Evolutionary conservation across 345 rosid genomes (phyloP).

Genomic region (Gossypioides kirkii): DNA sequence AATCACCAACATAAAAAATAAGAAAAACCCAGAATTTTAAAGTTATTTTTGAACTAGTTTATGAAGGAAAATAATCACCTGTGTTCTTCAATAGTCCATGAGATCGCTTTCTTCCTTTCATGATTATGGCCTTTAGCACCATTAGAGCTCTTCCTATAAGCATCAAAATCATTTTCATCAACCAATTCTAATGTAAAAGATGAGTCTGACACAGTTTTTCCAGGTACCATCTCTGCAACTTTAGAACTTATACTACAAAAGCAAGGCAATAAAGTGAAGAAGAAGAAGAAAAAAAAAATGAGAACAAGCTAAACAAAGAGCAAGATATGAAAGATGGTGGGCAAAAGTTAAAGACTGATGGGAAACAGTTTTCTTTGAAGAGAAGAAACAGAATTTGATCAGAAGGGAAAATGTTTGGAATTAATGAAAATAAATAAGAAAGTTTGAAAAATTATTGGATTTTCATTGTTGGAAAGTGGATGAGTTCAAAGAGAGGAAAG

Average conservation of each 20-base stretch:
- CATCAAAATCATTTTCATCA: constrained; percentile 30
- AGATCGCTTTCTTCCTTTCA: constrained; percentile 87
- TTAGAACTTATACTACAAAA: too few relatives aligned
- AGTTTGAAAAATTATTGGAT: neutral
- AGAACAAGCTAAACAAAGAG: neutral
- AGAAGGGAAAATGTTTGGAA: neutral
- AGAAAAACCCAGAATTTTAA: neutral
- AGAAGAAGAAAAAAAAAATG: too few relatives aligned
- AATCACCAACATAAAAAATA: too few relatives aligned
- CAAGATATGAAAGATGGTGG: constrained; percentile 3
- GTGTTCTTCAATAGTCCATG: constrained; percentile 98
- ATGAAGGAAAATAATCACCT: constrained; percentile 37
- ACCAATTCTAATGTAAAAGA: constrained; percentile 37
- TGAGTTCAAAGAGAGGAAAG: constrained; percentile 13
- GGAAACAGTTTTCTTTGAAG: neutral
- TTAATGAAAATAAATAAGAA: neutral
- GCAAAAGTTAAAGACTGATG: neutral
- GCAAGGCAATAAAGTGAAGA: too few relatives aligned
- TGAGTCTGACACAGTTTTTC: constrained; percentile 48
- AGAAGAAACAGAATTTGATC: neutral
- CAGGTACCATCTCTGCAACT: constrained; percentile 35
- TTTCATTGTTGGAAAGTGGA: constrained; percentile 1
- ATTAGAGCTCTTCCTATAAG: constrained; percentile 43
- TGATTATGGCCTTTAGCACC: constrained; percentile 49
- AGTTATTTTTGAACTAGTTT: neutral